These are phyloP conservation scores for Lasiodiplodia sp. DNA, from an alignment of 2,329 filamentous ascomycete genomes.

Conservation along the genomic window DNA sequence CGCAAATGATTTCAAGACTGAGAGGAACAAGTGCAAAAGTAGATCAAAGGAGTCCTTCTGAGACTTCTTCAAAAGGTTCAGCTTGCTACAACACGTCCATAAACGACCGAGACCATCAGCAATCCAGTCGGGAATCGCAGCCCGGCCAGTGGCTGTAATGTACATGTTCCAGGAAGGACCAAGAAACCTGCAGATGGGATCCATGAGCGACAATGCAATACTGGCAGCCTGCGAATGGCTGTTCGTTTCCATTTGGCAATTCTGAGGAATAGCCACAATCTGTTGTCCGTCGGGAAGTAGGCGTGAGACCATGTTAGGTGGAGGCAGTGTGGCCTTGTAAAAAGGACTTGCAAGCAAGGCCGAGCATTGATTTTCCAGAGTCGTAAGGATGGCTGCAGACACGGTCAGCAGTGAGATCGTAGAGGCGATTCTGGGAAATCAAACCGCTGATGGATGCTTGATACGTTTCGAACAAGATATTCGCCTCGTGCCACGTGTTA, in stretches of 20 bases:
- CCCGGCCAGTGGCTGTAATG: neutral
- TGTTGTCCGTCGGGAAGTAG: slow-evolving; percentile 50
- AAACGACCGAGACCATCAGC: slow-evolving; percentile 13
- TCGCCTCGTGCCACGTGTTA: slow-evolving; percentile 46
- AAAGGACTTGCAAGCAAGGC: slow-evolving; percentile 30
- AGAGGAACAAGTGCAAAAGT: slow-evolving; percentile 18
- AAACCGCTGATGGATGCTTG: slow-evolving; percentile 52
- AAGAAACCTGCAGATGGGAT: neutral
- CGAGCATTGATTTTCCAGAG: slow-evolving; percentile 48
- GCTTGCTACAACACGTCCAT: neutral
- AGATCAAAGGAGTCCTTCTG: neutral
- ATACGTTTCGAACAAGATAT: slow-evolving; percentile 45
- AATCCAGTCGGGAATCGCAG: neutral
- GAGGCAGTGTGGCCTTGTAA: slow-evolving; percentile 47
- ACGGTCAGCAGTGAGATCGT: slow-evolving; percentile 4
- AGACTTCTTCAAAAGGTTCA: slow-evolving; percentile 6
- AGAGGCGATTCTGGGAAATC: slow-evolving; percentile 29
- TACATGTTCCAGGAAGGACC: neutral
- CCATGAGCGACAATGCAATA: slow-evolving; percentile 35
- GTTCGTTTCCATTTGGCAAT: slow-evolving; percentile 44
- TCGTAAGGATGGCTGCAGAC: slow-evolving; percentile 53
- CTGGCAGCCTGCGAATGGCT: slow-evolving; percentile 39
- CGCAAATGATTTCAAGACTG: neutral
- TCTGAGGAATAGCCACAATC: slow-evolving; percentile 51
- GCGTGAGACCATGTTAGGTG: slow-evolving; percentile 47